phyloP scores from a whole-genome alignment of 2,329 filamentous ascomycete species.

The Penicillium italicum region DNA sequence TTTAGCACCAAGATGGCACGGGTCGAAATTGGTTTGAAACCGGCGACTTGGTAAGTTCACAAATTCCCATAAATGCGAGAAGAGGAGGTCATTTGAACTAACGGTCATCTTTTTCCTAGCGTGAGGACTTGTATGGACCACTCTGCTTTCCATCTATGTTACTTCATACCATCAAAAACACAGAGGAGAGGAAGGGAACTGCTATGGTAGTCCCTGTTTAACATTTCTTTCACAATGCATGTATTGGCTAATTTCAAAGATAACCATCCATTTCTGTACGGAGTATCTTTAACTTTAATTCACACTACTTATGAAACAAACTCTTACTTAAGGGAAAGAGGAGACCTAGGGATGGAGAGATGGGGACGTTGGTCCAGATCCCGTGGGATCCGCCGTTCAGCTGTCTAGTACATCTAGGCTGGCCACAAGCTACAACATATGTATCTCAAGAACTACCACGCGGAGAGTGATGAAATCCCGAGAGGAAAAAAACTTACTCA shows the following conservation, averaged over 20 bases:
- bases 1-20: background rate
- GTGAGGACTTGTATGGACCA: background rate
- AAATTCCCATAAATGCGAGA: background rate
- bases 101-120: background rate
- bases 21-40: background rate
- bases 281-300: background rate
- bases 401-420: background rate
- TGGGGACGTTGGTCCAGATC: too few species aligned
- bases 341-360: background rate
- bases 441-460: too few species aligned
- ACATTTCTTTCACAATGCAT: slow-evolving; percentile 23
- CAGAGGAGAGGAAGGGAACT: background rate
- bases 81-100: background rate
- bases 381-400: too few species aligned
- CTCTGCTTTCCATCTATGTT: slow-evolving; percentile 1
- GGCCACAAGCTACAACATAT: background rate
- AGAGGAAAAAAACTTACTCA: background rate
- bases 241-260: background rate
- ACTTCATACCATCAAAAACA: background rate
- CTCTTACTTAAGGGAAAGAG: background rate
- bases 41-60: background rate
- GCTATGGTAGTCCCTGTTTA: background rate
- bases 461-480: too few species aligned
- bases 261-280: background rate
- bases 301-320: background rate